phyloP scores from a whole-genome alignment of 2,329 filamentous ascomycete species.

The Lachnellula occidentalis region DNA sequence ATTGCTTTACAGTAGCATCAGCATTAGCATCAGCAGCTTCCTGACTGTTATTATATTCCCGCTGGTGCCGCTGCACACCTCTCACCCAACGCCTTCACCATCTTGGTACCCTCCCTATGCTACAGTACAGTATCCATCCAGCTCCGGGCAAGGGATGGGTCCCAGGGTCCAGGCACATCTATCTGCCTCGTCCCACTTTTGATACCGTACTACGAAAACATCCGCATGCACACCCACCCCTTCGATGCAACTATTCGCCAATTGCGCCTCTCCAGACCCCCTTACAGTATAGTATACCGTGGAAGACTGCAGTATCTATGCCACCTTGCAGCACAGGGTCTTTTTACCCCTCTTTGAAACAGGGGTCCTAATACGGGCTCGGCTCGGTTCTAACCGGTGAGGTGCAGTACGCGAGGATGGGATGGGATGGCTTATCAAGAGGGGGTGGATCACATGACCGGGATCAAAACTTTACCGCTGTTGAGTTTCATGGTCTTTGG shows the following conservation, averaged over 20 bases:
- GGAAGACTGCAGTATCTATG: neutral
- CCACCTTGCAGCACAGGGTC: neutral
- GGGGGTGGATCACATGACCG: neutral
- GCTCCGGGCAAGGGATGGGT: no score
- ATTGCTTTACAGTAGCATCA: no score
- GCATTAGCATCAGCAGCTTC: no score
- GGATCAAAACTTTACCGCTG: neutral
- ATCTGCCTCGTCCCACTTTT: no score
- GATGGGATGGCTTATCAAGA: neutral
- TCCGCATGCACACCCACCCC: neutral
- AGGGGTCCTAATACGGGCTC: neutral
- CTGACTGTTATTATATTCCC: no score
- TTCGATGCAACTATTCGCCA: neutral
- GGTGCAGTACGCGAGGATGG: no score
- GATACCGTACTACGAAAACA: neutral
- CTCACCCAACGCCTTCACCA: no score
- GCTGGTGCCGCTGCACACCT: no score
- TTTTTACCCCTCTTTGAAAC: neutral
- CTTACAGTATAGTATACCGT: no score
- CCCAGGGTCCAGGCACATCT: no score
- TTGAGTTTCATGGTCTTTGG: neutral
- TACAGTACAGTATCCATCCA: neutral
- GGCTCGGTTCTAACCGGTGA: neutral
- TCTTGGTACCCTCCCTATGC: no score
- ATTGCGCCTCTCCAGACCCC: neutral